Base-by-base conservation (phyloP, 2,329 filamentous ascomycete genomes). In the Aspergillus hortae region DNA sequence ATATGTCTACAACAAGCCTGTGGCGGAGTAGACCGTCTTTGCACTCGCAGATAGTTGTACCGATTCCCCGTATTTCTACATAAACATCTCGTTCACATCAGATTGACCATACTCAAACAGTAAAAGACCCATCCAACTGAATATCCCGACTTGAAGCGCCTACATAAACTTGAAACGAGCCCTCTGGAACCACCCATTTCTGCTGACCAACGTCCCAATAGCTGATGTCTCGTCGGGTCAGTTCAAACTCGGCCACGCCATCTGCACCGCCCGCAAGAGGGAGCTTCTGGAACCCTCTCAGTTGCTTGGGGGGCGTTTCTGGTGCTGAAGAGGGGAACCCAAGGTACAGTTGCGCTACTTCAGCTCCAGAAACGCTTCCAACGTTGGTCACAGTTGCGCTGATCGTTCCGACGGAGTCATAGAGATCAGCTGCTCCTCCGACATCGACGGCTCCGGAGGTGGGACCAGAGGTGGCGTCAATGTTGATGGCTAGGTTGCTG, bases 371-470 rank as follows among this genome's bases (percentile, higher is more conserved):
- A 2, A 73, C 59, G 4, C 60, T 53, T 15, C 82, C 82, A 0
- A 76, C 79, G 69, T 85, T 85, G 33, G 65, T 68, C 5, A 85
- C 61, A 1, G 72, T 67, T 2, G 77, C 74, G 2, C 72, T 70
- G 9, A 81, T 74, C 40, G 67, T 77, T 54, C 72, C 75, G n/a
- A 85, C 58, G 6, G 67, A 69, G 6, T 78, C 73, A 74, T 78
- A 85, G 21, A 85, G 75, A 17, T 78, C 78, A 1, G 75, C 66
- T 59, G 82, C 78, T 1, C 83, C 83, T n/a, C 82, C 83, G 33
- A 42, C 40, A n/a, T 23, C 40, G 40, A 42, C 17, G 1, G 40
- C 15, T 2, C 17, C 40, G 2, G 40, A 9, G 19, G 40, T 5
- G 7, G 40, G 40, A 6, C 40, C 40, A 1, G 40, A 42, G 5